Evolutionary conservation across 164 flowering plant species (phyloP).

Genomic region (Berberis vulgaris): DNA sequence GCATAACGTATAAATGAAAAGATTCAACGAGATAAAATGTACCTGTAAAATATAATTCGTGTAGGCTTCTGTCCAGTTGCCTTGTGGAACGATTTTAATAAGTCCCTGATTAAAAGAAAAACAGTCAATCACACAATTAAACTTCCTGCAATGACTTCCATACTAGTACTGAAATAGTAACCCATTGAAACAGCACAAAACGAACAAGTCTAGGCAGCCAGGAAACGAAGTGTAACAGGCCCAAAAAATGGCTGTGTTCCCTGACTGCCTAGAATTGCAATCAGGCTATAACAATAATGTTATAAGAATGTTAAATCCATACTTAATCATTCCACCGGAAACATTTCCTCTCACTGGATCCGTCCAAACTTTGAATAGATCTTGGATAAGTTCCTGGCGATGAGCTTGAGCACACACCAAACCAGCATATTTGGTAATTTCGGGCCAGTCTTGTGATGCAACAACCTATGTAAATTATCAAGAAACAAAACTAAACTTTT

Average conservation of each 20-base stretch:
- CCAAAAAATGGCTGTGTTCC: not conserved
- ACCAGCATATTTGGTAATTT: slow-evolving; percentile 72
- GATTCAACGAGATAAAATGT: not conserved
- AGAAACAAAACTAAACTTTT: too few relatives aligned
- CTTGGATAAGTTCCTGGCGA: slow-evolving; percentile 74
- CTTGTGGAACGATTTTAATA: slow-evolving; percentile 75
- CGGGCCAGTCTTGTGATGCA: slow-evolving; percentile 86
- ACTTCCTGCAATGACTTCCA: not conserved
- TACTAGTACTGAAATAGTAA: too few relatives aligned
- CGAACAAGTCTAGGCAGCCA: too few relatives aligned
- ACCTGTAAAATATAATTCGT: slow-evolving; percentile 92
- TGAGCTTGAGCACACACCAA: slow-evolving; percentile 77
- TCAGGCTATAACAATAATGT: not conserved
- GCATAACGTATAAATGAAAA: not conserved
- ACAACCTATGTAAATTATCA: slow-evolving; percentile 35
- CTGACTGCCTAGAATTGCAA: not conserved
- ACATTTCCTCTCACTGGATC: slow-evolving; percentile 61
- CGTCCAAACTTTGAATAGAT: slow-evolving; percentile 52
- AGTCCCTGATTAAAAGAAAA: slow-evolving; percentile 50
- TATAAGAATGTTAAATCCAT: slow-evolving; percentile 4
- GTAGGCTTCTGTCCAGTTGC: slow-evolving; percentile 91
- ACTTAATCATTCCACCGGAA: slow-evolving; percentile 74
- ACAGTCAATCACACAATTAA: not conserved
- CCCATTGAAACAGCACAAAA: too few relatives aligned
- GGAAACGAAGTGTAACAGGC: too few relatives aligned